phyloP scores from a whole-genome alignment of 2,329 filamentous ascomycete species.

The Aspergillus japonicus region DNA sequence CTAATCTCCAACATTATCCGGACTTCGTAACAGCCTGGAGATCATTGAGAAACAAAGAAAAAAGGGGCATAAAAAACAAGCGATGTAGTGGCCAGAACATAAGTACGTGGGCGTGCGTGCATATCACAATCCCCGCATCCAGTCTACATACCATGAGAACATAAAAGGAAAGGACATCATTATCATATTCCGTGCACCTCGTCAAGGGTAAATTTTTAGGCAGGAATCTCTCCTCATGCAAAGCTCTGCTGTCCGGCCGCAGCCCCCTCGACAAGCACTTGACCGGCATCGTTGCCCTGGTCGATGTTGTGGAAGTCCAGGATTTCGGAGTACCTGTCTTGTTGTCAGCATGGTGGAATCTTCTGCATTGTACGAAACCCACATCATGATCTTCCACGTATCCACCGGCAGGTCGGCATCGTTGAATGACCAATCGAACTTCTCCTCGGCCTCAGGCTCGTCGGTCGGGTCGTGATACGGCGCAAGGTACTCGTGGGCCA shows the following conservation, averaged over 20 bases:
- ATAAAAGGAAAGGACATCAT: conserved; percentile 19
- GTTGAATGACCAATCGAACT: conserved; percentile 99
- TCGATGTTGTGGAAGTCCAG: conserved; percentile 98
- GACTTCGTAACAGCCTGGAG: conserved; percentile 17
- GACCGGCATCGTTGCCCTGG: conserved; percentile 36
- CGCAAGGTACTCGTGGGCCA: conserved; percentile 88
- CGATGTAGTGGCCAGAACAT: conserved; percentile 4
- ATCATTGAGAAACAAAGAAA: conserved; percentile 12
- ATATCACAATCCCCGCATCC: conserved; percentile 22
- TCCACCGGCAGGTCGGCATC: conserved; percentile 96
- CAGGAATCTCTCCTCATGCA: conserved; percentile 20
- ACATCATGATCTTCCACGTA: conserved; percentile 99
- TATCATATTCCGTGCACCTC: conserved; percentile 20
- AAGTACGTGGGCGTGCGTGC: conserved; percentile 15
- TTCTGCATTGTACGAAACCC: conserved; percentile 37
- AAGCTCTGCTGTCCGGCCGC: conserved; percentile 27
- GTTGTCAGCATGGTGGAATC: not conserved
- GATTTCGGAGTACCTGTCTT: conserved; percentile 89
- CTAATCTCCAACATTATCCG: conserved; percentile 15
- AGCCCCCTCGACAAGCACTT: conserved; percentile 29
- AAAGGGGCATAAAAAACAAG: conserved; percentile 14
- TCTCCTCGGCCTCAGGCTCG: conserved; percentile 91
- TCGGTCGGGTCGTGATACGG: conserved; percentile 98
- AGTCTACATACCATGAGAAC: conserved; percentile 22
- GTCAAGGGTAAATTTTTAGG: conserved; percentile 14